These are phyloP conservation scores for Didymella segeticola DNA, from an alignment of 2,329 filamentous ascomycete species.

Conservation along the genomic window DNA sequence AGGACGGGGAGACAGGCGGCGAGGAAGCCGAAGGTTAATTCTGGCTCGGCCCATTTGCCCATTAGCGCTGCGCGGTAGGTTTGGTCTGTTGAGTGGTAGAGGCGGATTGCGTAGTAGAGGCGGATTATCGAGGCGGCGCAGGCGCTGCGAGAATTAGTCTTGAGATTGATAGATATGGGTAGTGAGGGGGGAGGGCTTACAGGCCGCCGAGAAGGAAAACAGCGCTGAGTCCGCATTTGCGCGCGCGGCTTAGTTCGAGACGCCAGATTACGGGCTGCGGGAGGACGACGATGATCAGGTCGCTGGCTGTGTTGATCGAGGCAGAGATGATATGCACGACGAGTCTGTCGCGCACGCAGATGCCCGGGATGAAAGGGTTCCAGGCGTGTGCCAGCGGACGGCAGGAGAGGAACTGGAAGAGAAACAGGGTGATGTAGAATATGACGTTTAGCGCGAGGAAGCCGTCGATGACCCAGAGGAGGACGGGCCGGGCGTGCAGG, in stretches of 20 bases:
- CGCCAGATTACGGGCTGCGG: constrained; percentile 28
- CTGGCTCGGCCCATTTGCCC: constrained; percentile 26
- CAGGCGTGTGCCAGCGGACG: constrained; percentile 23
- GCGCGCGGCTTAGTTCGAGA: constrained; percentile 16
- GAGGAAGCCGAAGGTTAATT: constrained; percentile 24
- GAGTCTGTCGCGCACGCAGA: constrained; percentile 18
- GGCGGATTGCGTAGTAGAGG: constrained; percentile 18
- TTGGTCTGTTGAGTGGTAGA: constrained; percentile 16
- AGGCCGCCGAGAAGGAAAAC: constrained; percentile 22
- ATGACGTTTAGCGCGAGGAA: constrained; percentile 23
- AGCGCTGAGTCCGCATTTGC: constrained; percentile 20
- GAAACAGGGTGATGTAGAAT: constrained; percentile 24
- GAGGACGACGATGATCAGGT: constrained; percentile 25
- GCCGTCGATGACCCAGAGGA: constrained; percentile 15
- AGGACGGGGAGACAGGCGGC: constrained; percentile 24
- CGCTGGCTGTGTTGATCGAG: constrained; percentile 27
- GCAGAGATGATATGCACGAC: constrained; percentile 26
- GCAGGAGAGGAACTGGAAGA: constrained; percentile 28
- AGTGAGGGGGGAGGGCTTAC: too few species aligned
- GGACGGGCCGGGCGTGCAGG: neutral
- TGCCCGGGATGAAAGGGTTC: constrained; percentile 20
- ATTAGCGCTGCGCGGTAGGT: constrained; percentile 22
- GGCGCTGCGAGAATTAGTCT: too few species aligned
- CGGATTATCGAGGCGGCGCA: constrained; percentile 19
- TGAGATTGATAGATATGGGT: too few species aligned